Evolutionary conservation across 352 stramenopile genomes (phyloP), one percentile per base, ranked within the genome.

Genomic region (Phytopythium vexans): DNA sequence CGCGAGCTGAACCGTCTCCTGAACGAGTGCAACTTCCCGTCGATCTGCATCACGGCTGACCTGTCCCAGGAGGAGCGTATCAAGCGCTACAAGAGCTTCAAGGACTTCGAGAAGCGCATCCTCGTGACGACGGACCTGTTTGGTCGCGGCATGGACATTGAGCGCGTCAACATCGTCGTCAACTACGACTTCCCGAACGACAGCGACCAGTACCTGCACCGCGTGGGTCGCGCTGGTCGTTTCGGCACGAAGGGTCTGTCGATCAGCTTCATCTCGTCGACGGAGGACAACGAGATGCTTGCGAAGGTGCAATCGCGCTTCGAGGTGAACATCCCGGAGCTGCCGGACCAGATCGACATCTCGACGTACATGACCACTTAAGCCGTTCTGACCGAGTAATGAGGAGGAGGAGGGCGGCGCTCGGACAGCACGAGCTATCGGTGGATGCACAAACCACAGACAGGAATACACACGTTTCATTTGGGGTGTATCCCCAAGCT

Each of bases 151-250:
- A 99, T 99, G 83, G 98, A 99, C 91, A 99, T 99, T 73, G 97
- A 99, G 82, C 94, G 96, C 70, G 97, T 99, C 47, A 99, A 99
- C 85, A 98, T 99, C 62, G 98, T 99, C 40, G 97, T 99, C 68
- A 99, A 99, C 89, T 99, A 99, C 77, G 98, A 99, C 73, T 99
- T 99, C 82, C 97, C 98, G 54, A 97, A 96, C 56, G 88, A 95
- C 71, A 90, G 83, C 41, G 97, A 99, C 82, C 94, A 99, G 74
- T 99, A 99, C 80, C 83, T 99, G 47, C 98, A 99, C 79, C 93
- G 98, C 66, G 89, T 99, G 31, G 97, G 97, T 59, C 94, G 98
- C 77, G 97, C 98, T 16, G 98, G 98, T 68, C 94, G 98, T 77
- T 99, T 99, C 72, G 98, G 98, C 63, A 99, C 97, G 49, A 99